phyloP scores from a whole-genome alignment of 176 grass and related monocot species.

The Urochloa ruziziensis region DNA sequence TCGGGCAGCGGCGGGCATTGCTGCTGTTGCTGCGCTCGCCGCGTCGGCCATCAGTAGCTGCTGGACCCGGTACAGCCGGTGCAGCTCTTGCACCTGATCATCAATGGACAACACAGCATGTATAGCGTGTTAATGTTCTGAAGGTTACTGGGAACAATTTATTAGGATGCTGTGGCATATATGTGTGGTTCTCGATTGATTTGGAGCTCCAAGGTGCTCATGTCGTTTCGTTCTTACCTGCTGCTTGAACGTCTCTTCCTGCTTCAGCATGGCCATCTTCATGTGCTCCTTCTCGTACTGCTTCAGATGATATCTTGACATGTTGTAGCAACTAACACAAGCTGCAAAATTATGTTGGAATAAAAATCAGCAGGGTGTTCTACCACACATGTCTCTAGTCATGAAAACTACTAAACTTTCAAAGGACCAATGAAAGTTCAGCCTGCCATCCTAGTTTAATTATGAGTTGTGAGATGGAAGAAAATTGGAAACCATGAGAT shows the following conservation, averaged over 20 bases:
- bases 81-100: constrained; percentile 54
- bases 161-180: neutral
- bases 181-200: neutral
- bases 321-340: constrained; percentile 2
- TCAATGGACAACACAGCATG: too few relatives aligned
- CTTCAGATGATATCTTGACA: constrained; percentile 43
- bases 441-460: neutral
- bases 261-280: constrained; percentile 61
- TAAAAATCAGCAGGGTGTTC: neutral
- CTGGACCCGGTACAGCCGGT: constrained; percentile 54
- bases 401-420: neutral
- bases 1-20: neutral
- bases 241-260: constrained; percentile 51
- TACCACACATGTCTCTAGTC: neutral
- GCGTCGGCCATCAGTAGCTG: constrained; percentile 31
- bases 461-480: neutral
- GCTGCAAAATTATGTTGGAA: neutral
- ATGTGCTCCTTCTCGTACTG: constrained; percentile 50
- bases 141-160: neutral
- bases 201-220: neutral
- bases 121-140: neutral
- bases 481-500: neutral
- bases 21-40: neutral
- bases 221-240: constrained; percentile 26
- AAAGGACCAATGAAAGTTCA: neutral